Percentiles rank a stretch among this genome's conserved stretches.
Conservation (phyloP, 1,284 basidiomycete species). For the Tremellales sp. region DNA sequence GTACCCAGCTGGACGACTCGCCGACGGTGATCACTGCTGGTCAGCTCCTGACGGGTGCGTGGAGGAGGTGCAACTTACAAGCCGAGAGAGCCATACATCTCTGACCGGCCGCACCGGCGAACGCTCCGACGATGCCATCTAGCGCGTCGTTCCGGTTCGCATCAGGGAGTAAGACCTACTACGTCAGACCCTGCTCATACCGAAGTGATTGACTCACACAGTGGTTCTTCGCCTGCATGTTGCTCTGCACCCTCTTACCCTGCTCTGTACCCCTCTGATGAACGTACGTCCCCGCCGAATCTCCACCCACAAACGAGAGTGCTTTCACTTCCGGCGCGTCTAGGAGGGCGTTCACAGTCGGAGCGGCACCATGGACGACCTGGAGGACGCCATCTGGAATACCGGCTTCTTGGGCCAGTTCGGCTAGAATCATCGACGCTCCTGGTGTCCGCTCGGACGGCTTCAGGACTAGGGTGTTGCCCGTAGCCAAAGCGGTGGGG, state of each 20-base stretch:
- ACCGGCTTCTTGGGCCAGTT: slow-evolving; percentile 76
- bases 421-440: slow-evolving; percentile 90
- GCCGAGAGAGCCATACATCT: slow-evolving; percentile 33
- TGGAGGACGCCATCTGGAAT: slow-evolving; percentile 61
- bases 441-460: slow-evolving; percentile 92
- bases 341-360: slow-evolving; percentile 87
- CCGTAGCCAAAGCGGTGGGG: slow-evolving; percentile 51
- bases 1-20: slow-evolving; percentile 69
- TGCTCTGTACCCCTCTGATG: slow-evolving; percentile 59
- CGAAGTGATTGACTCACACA: slow-evolving; percentile 53
- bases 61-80: slow-evolving; percentile 1
- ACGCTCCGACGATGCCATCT: slow-evolving; percentile 85
- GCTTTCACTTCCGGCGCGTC: slow-evolving; percentile 84
- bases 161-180: slow-evolving; percentile 75
- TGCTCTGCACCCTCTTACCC: slow-evolving; percentile 89
- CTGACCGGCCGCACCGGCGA: slow-evolving; percentile 91
- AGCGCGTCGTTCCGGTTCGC: slow-evolving; percentile 86
- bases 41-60: neutral
- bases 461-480: slow-evolving; percentile 87
- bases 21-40: slow-evolving; percentile 71
- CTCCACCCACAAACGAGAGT: slow-evolving; percentile 94
- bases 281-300: slow-evolving; percentile 86
- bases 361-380: slow-evolving; percentile 74
- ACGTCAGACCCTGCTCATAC: slow-evolving; percentile 45
- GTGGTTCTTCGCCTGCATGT: slow-evolving; percentile 94